Conservation (phyloP, 176 grass and related monocot species). For the Triticum urartu region DNA sequence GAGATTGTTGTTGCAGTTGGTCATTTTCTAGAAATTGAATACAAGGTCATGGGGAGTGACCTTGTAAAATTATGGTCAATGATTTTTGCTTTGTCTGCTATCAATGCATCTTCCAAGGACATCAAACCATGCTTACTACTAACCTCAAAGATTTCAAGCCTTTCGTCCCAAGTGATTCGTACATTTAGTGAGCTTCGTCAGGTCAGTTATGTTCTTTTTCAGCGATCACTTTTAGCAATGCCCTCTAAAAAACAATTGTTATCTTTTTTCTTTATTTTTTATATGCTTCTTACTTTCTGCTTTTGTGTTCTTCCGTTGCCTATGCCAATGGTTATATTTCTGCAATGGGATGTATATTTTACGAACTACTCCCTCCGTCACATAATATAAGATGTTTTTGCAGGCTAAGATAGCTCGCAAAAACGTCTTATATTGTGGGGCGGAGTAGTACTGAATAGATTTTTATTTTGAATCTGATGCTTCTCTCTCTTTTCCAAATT, state of each 20-base stretch:
- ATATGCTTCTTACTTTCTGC: slow-evolving; percentile 1
- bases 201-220: slow-evolving; percentile 56
- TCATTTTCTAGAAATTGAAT: slow-evolving; percentile 84
- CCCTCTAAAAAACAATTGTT: neutral
- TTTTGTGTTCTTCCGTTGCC: slow-evolving; percentile 14
- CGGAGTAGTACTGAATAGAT: neutral
- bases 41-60: slow-evolving; percentile 74
- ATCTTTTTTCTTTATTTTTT: slow-evolving; percentile 15
- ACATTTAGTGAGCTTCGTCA: slow-evolving; percentile 93
- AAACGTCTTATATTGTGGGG: no score
- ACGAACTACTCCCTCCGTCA: neutral
- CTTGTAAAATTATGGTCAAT: slow-evolving; percentile 74
- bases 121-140: slow-evolving; percentile 56
- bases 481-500: slow-evolving; percentile 38
- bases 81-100: slow-evolving; percentile 74
- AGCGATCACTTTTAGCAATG: slow-evolving; percentile 16
- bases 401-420: no score
- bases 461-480: slow-evolving; percentile 24
- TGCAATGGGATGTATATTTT: slow-evolving; percentile 12
- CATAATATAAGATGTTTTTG: no score
- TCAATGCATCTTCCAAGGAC: slow-evolving; percentile 68
- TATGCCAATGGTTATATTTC: neutral
- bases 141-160: slow-evolving; percentile 69
- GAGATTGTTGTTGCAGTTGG: slow-evolving; percentile 74
- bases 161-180: slow-evolving; percentile 67